These are phyloP conservation scores for Aspergillus awamori DNA, from an alignment of 2,329 filamentous ascomycete species.

Conservation along the genomic window DNA sequence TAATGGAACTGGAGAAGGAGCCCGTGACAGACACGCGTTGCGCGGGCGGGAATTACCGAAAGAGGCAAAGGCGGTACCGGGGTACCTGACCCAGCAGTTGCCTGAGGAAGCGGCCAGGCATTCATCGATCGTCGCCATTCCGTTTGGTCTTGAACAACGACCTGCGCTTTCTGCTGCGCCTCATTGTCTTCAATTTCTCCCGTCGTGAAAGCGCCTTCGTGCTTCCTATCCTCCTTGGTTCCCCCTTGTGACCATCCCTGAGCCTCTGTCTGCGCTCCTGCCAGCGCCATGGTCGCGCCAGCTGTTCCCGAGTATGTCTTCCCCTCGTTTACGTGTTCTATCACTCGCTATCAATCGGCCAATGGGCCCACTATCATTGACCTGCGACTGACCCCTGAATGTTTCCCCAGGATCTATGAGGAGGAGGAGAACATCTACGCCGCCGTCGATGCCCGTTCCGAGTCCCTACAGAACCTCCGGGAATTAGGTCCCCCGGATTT, in stretches of 20 bases:
- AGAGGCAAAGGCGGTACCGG: conserved; percentile 21
- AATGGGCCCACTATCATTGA: conserved; percentile 17
- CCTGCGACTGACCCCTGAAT: conserved; percentile 24
- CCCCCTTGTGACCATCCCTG: conserved; percentile 2
- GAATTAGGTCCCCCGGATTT: conserved; percentile 95
- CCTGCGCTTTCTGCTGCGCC: conserved; percentile 9
- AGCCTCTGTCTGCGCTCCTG: conserved; percentile 24
- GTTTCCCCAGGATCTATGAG: conserved; percentile 75
- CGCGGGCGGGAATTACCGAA: conserved; percentile 25
- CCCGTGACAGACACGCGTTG: conserved; percentile 21
- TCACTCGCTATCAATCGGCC: conserved; percentile 25
- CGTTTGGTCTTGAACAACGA: conserved; percentile 17
- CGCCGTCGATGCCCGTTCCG: conserved; percentile 88
- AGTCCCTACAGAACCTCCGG: conserved; percentile 79
- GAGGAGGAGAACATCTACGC: conserved; percentile 76
- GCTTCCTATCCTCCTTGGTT: conserved; percentile 1
- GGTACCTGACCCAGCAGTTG: conserved; percentile 22
- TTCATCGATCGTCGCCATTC: conserved; percentile 13
- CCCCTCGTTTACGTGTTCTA: conserved; percentile 34
- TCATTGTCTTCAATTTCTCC: conserved; percentile 9
- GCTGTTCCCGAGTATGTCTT: conserved; percentile 72
- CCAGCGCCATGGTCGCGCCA: conserved; percentile 68
- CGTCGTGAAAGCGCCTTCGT: background rate
- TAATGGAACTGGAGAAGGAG: conserved; percentile 1
- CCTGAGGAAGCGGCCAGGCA: conserved; percentile 10